These are phyloP conservation scores for Xylariomycetidae sp. DNA, from an alignment of 2,329 filamentous ascomycete genomes.

Conservation along the genomic window DNA sequence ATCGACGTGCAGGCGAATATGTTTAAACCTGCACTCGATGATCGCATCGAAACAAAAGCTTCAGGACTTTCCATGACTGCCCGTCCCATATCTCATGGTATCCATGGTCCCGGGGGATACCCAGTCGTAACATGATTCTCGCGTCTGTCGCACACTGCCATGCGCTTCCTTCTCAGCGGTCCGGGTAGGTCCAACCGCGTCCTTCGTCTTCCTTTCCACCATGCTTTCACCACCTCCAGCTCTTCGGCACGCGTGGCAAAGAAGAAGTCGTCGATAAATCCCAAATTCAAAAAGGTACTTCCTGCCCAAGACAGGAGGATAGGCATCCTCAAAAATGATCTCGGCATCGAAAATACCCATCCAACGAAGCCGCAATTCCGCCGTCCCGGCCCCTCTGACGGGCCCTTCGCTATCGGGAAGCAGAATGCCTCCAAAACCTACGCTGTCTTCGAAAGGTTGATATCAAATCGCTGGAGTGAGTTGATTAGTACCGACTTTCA, in stretches of 20 bases:
- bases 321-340: too few species aligned
- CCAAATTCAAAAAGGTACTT: neutral
- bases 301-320: neutral
- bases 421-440: too few species aligned
- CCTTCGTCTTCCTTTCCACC: conserved; percentile 9
- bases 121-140: conserved; percentile 20
- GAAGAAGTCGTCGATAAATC: neutral
- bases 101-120: too few species aligned
- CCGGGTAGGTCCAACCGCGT: conserved; percentile 19
- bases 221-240: conserved; percentile 21
- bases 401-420: too few species aligned
- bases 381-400: too few species aligned
- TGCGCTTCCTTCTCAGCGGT: conserved; percentile 21
- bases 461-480: conserved; percentile 26
- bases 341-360: too few species aligned
- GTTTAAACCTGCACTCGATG: too few species aligned
- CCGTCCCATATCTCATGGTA: too few species aligned
- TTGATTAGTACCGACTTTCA: conserved; percentile 25
- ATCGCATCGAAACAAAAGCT: too few species aligned
- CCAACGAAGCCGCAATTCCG: too few species aligned
- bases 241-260: conserved; percentile 3
- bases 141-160: conserved; percentile 12
- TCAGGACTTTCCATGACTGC: too few species aligned
- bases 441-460: conserved; percentile 18
- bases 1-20: too few species aligned